A percentile compares a stretch with the other conserved stretches of the same genome.
Conservation (phyloP, 2,329 filamentous ascomycete species). For the Dactylellina haptotyla region DNA sequence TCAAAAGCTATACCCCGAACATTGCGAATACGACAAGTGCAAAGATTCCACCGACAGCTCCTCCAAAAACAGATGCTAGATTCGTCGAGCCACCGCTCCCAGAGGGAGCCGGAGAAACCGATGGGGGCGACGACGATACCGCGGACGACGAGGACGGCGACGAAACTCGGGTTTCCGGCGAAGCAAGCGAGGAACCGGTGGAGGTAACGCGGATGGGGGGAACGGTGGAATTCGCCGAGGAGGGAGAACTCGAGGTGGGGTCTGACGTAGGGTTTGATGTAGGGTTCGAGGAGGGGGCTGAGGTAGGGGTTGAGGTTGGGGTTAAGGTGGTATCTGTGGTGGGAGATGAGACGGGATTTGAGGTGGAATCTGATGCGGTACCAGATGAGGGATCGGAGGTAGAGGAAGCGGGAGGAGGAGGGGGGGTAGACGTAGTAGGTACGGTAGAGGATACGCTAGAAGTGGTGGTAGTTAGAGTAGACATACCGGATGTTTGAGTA, state of each 20-base stretch:
- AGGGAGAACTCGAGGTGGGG: background rate
- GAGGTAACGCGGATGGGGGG: background rate
- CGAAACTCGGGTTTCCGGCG: background rate
- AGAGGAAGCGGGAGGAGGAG: background rate
- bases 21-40: background rate
- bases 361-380: background rate
- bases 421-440: background rate
- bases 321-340: background rate
- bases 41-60: background rate
- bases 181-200: background rate
- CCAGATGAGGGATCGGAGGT: conserved; percentile 1
- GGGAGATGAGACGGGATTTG: background rate
- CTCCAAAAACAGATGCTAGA: background rate
- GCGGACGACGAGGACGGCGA: background rate
- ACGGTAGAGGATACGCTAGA: background rate
- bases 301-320: background rate
- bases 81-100: background rate
- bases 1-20: background rate
- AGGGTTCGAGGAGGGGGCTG: background rate
- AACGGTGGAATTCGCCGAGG: background rate
- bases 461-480: background rate
- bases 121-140: background rate
- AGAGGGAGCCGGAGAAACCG: background rate
- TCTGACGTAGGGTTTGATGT: background rate
- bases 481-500: conserved; percentile 33